Conservation (phyloP, 306 rosid species). For the Prunus armeniaca region DNA sequence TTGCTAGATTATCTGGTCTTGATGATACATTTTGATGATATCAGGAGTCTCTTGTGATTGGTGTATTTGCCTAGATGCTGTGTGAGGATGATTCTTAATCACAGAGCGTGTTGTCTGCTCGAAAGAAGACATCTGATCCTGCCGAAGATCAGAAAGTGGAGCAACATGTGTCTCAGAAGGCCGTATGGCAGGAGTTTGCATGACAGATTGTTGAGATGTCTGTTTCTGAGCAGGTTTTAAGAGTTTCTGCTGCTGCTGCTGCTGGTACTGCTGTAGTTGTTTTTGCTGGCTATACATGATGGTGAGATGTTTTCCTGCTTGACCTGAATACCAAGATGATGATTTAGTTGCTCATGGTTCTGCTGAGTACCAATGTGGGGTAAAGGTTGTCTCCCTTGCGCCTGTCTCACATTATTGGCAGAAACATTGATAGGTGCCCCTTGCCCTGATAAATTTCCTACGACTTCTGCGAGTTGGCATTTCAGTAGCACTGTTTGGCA, state of each 20-base stretch:
- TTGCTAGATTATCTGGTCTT: neutral
- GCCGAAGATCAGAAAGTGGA: neutral
- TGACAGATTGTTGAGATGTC: neutral
- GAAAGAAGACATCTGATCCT: neutral
- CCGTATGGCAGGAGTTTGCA: neutral
- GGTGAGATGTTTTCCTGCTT: neutral
- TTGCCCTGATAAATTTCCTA: neutral
- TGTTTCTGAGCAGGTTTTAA: neutral
- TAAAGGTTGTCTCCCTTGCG: constrained; percentile 4
- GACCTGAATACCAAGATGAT: neutral
- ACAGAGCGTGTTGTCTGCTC: neutral
- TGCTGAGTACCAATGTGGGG: neutral
- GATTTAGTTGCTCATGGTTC: constrained; percentile 10
- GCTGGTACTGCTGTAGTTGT: neutral
- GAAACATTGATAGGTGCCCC: neutral
- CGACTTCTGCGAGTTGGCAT: neutral
- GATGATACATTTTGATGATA: constrained; percentile 4
- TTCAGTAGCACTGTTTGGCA: neutral
- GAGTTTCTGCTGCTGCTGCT: neutral
- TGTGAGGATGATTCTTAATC: neutral
- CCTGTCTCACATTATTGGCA: neutral
- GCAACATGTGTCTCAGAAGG: neutral
- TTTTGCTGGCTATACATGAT: neutral
- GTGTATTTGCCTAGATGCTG: neutral
- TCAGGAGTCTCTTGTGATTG: neutral